Evolutionary conservation across 2,329 filamentous ascomycete species (phyloP), one percentile per base, ranked within the genome.

Genomic region (Venturiaceae sp.): DNA sequence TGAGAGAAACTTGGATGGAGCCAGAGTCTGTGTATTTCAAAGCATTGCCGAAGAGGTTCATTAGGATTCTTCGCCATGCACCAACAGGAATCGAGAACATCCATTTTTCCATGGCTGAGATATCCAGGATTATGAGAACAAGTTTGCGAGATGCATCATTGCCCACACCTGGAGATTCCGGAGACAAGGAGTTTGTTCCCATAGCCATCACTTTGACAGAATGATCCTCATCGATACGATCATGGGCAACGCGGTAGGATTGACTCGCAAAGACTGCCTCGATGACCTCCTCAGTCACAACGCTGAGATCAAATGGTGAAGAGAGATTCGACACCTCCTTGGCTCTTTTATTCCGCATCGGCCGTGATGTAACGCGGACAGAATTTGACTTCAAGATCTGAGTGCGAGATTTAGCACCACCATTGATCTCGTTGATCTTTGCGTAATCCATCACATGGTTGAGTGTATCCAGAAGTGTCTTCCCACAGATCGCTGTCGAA

Each of bases 401-500:
- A 68, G 60, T 47, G 60, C 62, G 33, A 59, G 65, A 32, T 59
- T 58, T 19, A 58, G 58, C 7, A 6, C 41, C 26, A 16, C 5
- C 32, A 21, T 28, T 59, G 28, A 60, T 26, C 19, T 60, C 33
- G 39, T 60, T 60, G 34, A 60, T 60, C 37, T 61, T 59, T 58
- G 57, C 21, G 26, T 47, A 59, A 26, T 72, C 71, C 1, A 72
- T 65, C 26, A 74, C 58, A 46, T 72, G 66, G 37, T 74, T 71
- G 34, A 77, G 69, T 0, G 72, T 74, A 50, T 75, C 73, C 1
- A 76, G 63, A 0, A 77, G 63, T 0, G 74, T 75, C 3, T 68
- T 67, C 1, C 71, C 74, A 60, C 73, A 76, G 8, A 66, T 70
- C 28, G 69, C 66, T n/a, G 75, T 69, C 0, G 72, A 70, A 33